Base-by-base conservation (phyloP, 1,284 basidiomycete species). In the Heterobasidion parviporum region DNA sequence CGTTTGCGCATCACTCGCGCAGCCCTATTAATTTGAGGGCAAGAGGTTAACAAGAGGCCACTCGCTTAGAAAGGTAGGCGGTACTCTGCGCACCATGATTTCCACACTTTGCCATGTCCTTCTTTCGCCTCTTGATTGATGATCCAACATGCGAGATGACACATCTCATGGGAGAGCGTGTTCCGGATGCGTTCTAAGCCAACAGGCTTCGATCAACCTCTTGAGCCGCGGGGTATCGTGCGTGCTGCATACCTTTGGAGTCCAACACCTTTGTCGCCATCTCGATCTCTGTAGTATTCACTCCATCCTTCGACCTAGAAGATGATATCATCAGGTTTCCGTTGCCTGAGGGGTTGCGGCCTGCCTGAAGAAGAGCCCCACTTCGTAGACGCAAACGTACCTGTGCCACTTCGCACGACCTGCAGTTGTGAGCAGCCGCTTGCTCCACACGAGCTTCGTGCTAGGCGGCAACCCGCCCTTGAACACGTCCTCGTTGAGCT, bases 101-200 rank as follows among this genome's bases (percentile, higher is more conserved):
- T 86, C 70, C 86, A 93, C 9, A 81, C 68, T 14, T 68, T 72
- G 12, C 89, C 89, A 61, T 92, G 89, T 14, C 76, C 76, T 65
- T 87, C 87, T 53, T 81, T 80, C 3, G 82, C 77, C 26, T 82
- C 75, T 9, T 77, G 70, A 63, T 87, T 79, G 54, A 93, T 85
- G 35, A 87, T 72, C 91, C 92, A 94, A 56, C 81, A 83, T 6
- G 90, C 90, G 33, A 94, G 70, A 68, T 93, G 92, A 60, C 91
- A 94, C 84, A 94, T 89, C 68, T 94, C 92, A 63, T 94, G 91
- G 33, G 87, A 81, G 2, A 94, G 70, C 0, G 92, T 94, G 65
- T 89, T 83, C 18, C 82, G 74, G 44, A 94, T 83, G 26, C 89
- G 81, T 55, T 87, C 87, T 91, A 56, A n/a, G 10, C 52, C 44